Base-by-base conservation (phyloP, 164 flowering plant species). In the Stephania yunnanensis region DNA sequence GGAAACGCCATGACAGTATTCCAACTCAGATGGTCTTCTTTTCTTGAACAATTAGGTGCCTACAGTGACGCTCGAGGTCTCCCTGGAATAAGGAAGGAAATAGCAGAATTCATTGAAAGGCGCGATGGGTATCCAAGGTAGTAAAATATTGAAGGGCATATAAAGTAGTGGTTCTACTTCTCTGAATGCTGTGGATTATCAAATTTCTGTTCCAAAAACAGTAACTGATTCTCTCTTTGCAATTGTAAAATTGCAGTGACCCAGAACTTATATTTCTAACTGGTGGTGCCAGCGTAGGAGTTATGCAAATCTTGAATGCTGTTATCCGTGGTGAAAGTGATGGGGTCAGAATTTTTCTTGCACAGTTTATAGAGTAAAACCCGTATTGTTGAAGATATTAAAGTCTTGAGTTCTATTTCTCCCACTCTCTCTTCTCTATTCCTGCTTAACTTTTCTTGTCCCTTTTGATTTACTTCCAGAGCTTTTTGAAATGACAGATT, bases 121-220 rank as follows among this genome's bases (percentile, higher is more conserved):
- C 98, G 99, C 80, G 99, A 95, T 87, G 97, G 97, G 22, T 91
- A 92, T 89, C 99, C 98, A 68, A 96, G 99, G 99, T 95, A 74
- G 42, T 36, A 36, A 36, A 48, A 75, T 68, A 25, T 73, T 10
- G n/a, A 30, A 72, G 29, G n/a, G 63, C 20, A 30, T 42, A n/a
- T 31, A 50, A 67, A 19, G 6, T 19, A 19, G 25, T n/a, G n/a
- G 20, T 61, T 61, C 66, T 61, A 61, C 66, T 5, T 61, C 66
- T 61, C 66, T 61, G 9, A 61, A 61, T 61, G 66, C 25, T 61
- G 8, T 20, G 19, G 66, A 61, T n/a, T 17, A n/a, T n/a, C 66
- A 61, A 61, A 61, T 7, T 19, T 70, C 67, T 15, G 22, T 74
- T 75, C 55, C 46, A 53, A 50, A 69, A 74, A 67, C 61, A 17